These are phyloP conservation scores for Corymbia calophylla DNA, from an alignment of 441 rosid species.

Conservation along the genomic window DNA sequence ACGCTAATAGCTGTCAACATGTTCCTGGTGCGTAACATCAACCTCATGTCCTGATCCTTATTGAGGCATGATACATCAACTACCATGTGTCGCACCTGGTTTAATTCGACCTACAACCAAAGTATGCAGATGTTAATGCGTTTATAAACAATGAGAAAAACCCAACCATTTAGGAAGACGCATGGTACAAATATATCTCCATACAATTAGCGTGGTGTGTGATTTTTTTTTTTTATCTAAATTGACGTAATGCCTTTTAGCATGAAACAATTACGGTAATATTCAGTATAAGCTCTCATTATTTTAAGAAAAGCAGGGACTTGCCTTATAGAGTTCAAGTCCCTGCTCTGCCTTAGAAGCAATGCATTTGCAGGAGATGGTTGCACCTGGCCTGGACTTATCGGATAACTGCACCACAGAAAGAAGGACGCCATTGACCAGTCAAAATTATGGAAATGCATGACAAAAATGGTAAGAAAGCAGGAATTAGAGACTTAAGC, in stretches of 20 bases:
- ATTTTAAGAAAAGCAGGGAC: not conserved
- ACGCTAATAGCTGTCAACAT: not conserved
- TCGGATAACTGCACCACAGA: conserved; percentile 37
- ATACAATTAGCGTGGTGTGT: not conserved
- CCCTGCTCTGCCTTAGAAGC: conserved; percentile 15
- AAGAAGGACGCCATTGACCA: not conserved
- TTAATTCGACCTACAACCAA: not conserved
- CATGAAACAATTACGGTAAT: not conserved
- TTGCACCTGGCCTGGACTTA: conserved; percentile 28
- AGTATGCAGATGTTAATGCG: not conserved
- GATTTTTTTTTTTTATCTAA: not conserved
- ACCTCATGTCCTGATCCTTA: not conserved
- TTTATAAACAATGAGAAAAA: not conserved
- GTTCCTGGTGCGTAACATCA: not conserved
- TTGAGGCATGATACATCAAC: not conserved
- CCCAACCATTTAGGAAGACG: not conserved
- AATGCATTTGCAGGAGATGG: conserved; percentile 8
- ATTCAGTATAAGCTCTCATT: not conserved
- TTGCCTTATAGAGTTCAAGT: conserved; percentile 29
- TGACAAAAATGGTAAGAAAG: not conserved
- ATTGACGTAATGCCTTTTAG: not conserved
- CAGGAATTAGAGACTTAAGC: not conserved
- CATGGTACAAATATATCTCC: not conserved
- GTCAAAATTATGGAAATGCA: not conserved
- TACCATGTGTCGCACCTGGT: not conserved